Evolutionary conservation across 371 early-diverging fungal genomes (phyloP).

Genomic region (Apophysomyces trapeziformis): DNA sequence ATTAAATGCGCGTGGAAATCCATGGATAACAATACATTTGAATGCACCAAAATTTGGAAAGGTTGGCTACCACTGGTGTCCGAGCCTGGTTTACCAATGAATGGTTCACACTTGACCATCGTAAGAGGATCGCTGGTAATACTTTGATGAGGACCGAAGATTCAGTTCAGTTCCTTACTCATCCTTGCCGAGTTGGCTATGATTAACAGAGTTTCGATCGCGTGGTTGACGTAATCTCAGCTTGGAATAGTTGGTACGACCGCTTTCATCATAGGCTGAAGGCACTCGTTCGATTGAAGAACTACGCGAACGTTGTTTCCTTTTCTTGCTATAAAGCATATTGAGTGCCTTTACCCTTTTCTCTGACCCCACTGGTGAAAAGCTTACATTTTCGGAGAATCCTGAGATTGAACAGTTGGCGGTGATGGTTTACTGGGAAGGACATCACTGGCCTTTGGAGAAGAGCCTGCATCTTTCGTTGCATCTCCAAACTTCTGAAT

Average conservation of each 20-base stretch:
- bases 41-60: slow-evolving; percentile 71
- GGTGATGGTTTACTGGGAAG: not conserved
- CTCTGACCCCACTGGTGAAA: not conserved
- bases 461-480: not conserved
- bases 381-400: slow-evolving; percentile 10
- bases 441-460: not conserved
- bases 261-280: slow-evolving; percentile 40
- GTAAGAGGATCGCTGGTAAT: slow-evolving; percentile 71
- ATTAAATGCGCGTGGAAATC: slow-evolving; percentile 90
- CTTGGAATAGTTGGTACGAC: slow-evolving; percentile 51
- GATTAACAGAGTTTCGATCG: slow-evolving; percentile 36
- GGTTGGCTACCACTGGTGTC: slow-evolving; percentile 75
- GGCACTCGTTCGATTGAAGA: not conserved
- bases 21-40: slow-evolving; percentile 81
- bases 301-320: slow-evolving; percentile 1
- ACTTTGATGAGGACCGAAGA: slow-evolving; percentile 3
- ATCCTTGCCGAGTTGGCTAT: slow-evolving; percentile 40
- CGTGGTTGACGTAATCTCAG: slow-evolving; percentile 43
- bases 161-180: slow-evolving; percentile 29
- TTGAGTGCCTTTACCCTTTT: slow-evolving; percentile 4
- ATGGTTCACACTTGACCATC: slow-evolving; percentile 82
- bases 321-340: not conserved
- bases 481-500: not conserved
- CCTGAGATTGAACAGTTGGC: not conserved
- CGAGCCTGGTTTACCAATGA: slow-evolving; percentile 72